Evolutionary conservation across 371 early-diverging fungal genomes (phyloP).

Genomic region (Apophysomyces ossiformis): DNA sequence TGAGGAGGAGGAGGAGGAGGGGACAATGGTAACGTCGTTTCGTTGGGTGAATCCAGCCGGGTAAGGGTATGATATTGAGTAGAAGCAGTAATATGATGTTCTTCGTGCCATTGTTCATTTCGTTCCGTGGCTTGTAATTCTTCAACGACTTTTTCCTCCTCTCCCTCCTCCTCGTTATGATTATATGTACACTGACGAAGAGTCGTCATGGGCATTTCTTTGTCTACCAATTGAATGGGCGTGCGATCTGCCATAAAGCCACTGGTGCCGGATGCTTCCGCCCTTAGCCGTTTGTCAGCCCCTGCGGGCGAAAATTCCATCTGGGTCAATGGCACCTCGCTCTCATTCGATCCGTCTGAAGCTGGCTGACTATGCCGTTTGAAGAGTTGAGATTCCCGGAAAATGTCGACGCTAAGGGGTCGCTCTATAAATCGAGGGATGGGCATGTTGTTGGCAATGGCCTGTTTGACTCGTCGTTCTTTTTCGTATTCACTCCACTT

Average conservation of each 20-base stretch:
- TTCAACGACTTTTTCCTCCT: neutral
- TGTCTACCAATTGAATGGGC: neutral
- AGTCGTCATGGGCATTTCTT: neutral
- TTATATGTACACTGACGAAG: neutral
- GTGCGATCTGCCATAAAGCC: neutral
- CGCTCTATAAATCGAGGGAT: constrained; percentile 28
- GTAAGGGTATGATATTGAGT: too few species aligned
- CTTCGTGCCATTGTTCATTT: neutral
- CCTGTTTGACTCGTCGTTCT: constrained; percentile 26
- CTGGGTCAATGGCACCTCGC: constrained; percentile 38
- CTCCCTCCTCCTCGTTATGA: neutral
- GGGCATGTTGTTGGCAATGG: constrained; percentile 27
- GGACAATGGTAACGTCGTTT: too few species aligned
- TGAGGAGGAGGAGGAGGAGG: too few species aligned
- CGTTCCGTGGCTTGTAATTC: neutral
- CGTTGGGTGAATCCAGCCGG: too few species aligned
- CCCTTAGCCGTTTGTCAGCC: neutral
- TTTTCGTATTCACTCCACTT: constrained; percentile 74
- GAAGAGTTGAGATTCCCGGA: constrained; percentile 18
- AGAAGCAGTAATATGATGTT: too few species aligned
- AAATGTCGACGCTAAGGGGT: constrained; percentile 22
- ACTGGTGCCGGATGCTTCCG: neutral
- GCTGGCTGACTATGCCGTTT: constrained; percentile 13
- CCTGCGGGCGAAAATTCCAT: constrained; percentile 20
- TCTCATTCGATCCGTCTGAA: constrained; percentile 38